These are phyloP conservation scores for Solanum appendiculatum DNA, from an alignment of 257 asterid genomes.

Conservation along the genomic window DNA sequence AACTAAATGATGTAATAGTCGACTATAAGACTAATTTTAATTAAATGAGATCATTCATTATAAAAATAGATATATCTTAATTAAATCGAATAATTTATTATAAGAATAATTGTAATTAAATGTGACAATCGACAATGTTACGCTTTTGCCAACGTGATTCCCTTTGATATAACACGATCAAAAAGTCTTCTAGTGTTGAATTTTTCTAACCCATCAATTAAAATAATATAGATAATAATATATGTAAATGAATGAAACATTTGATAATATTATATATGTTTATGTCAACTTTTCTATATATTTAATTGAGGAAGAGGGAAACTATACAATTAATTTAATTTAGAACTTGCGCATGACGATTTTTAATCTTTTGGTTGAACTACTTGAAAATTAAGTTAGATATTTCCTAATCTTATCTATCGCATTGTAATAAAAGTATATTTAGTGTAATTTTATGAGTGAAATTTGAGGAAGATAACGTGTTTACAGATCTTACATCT, in stretches of 20 bases:
- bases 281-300: background rate
- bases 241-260: background rate
- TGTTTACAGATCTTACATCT: background rate
- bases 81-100: background rate
- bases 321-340: background rate
- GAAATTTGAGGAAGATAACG: background rate
- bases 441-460: rapidly evolving
- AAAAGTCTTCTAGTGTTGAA: background rate
- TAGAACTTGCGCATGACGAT: background rate
- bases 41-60: background rate
- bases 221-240: background rate
- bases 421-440: background rate
- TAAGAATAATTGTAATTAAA: background rate
- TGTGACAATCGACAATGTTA: background rate
- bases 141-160: background rate
- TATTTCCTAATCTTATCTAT: background rate
- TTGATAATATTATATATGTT: background rate
- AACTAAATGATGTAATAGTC: background rate
- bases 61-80: background rate
- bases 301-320: background rate
- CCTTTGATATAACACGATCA: background rate
- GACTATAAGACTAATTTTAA: background rate
- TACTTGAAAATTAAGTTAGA: background rate
- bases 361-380: background rate
- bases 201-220: background rate